Base-by-base conservation (phyloP, 495 filamentous ascomycete genomes). In the Talaromyces wortmannii region DNA sequence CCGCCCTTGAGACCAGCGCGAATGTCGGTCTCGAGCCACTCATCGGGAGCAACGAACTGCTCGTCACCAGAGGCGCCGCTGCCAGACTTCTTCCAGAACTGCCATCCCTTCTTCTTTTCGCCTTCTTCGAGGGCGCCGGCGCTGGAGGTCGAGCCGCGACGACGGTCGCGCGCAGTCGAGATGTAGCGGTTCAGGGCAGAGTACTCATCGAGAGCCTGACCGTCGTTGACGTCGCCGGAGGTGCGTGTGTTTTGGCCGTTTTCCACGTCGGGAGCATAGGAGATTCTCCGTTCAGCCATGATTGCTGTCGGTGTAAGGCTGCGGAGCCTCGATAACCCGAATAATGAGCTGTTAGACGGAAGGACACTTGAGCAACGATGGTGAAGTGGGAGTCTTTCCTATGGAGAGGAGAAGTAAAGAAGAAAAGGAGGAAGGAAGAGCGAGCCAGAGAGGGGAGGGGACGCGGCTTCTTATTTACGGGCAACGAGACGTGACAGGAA, bases 11-110 rank as follows among this genome's bases (percentile, higher is more conserved):
- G 66, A 74, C 88, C 88, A 44, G 75, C 57, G 58, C 75, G 77
- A 61, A 89, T 81, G 55, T 90, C 85, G 57, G 86, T 87, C 36
- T 85, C 74, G 53, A 90, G 73, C 88, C 87, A 90, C 46, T 89
- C 84, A 31, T 84, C 82, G 29, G 86, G 85, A 50, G 77, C 76
- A 50, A 83, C 78, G 61, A 83, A 81, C 15, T 72, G 73, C 32
- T 68, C 58, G 55, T 49, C 47, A n/a, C 17, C 18, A 13, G 23
- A 13, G 23, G 59, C 53, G 42, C 42, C 52, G 47, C 59, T 61
- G 30, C 69, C 57, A 57, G 58, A 56, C 50, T 73, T 70, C 55
- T 71, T 66, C 73, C 81, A 83, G 66, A 87, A 84, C 57, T 75
- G 70, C 70, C 74, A 86, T 64, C 73, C 75, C 69, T 82, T 82